Conservation (phyloP, 768 basidiomycete genomes). For the Tephrocybe sp. region DNA sequence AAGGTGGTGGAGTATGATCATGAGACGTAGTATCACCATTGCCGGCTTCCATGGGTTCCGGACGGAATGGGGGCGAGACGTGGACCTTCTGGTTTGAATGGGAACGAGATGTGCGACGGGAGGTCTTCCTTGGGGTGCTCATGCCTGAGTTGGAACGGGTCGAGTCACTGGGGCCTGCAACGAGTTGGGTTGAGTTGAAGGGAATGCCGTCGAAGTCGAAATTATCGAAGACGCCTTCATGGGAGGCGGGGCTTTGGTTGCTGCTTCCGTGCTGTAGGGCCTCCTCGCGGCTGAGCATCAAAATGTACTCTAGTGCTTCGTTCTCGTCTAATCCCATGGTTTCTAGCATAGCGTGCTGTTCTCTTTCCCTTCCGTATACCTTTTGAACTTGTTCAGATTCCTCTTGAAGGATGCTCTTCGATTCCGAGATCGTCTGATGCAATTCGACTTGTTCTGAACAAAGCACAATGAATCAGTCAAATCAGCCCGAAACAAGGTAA, state of each 20-base stretch:
- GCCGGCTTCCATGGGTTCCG: conserved; percentile 56
- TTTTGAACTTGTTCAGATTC: conserved; percentile 39
- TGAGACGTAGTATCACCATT: conserved; percentile 21
- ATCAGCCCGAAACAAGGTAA: neutral
- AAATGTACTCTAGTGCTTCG: conserved; percentile 74
- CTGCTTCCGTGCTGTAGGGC: conserved; percentile 27
- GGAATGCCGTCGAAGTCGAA: conserved; percentile 37
- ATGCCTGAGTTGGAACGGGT: conserved; percentile 20
- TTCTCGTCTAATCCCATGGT: conserved; percentile 69
- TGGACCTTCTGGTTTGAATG: conserved; percentile 52
- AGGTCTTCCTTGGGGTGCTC: conserved; percentile 15
- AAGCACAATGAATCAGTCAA: conserved; percentile 5
- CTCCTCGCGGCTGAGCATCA: conserved; percentile 87
- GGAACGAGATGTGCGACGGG: conserved; percentile 26
- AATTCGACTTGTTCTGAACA: conserved; percentile 60
- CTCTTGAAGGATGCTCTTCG: conserved; percentile 45
- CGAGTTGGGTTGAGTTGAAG: conserved; percentile 18
- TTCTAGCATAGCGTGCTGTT: conserved; percentile 55
- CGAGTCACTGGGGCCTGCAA: conserved; percentile 3
- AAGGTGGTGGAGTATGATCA: conserved; percentile 19
- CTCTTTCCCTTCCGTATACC: conserved; percentile 46
- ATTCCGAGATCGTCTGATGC: conserved; percentile 60
- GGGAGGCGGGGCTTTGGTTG: conserved; percentile 15
- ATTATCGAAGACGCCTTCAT: conserved; percentile 59
- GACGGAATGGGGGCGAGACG: conserved; percentile 45